These are phyloP conservation scores for Fomitopsis betulina DNA, from an alignment of 1,284 basidiomycete species.

Conservation along the genomic window DNA sequence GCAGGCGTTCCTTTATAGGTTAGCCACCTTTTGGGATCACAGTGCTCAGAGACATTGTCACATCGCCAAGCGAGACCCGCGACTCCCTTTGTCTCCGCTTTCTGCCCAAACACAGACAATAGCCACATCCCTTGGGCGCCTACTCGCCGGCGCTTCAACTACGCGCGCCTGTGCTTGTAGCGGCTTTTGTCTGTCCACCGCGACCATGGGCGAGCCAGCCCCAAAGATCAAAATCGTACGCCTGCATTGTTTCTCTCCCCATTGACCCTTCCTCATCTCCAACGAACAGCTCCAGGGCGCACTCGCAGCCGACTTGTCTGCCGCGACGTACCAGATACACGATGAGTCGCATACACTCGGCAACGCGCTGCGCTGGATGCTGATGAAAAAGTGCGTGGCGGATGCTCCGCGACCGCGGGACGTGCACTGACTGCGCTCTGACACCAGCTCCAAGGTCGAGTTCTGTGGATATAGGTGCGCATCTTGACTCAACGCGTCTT, in stretches of 20 bases:
- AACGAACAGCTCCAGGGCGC: slow-evolving; percentile 65
- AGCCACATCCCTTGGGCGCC: slow-evolving; percentile 10
- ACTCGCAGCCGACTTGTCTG: slow-evolving; percentile 70
- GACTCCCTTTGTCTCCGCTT: slow-evolving; percentile 16
- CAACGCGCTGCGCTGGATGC: slow-evolving; percentile 93
- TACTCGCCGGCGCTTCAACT: slow-evolving; percentile 11
- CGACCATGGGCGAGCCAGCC: slow-evolving; percentile 45
- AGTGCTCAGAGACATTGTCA: slow-evolving; percentile 17
- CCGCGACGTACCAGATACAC: slow-evolving; percentile 89
- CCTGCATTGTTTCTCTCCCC: slow-evolving; percentile 3
- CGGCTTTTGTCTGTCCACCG: too few relatives aligned
- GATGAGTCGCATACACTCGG: slow-evolving; percentile 97
- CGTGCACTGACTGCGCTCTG: not conserved
- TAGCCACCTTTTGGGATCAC: slow-evolving; percentile 3
- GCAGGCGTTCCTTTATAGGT: slow-evolving; percentile 25
- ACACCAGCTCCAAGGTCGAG: slow-evolving; percentile 83
- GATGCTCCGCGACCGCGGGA: not conserved
- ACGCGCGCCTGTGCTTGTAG: too few relatives aligned
- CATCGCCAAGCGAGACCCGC: slow-evolving; percentile 10
- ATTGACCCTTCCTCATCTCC: not conserved
- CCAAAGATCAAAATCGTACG: slow-evolving; percentile 55
- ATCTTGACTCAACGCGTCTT: not conserved
- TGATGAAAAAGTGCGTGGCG: slow-evolving; percentile 92
- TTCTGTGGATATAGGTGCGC: slow-evolving; percentile 95
- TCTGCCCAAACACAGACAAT: slow-evolving; percentile 14